Evolutionary conservation across 768 basidiomycete genomes (phyloP).

Genomic region (Lactarius pseudohatsudake): DNA sequence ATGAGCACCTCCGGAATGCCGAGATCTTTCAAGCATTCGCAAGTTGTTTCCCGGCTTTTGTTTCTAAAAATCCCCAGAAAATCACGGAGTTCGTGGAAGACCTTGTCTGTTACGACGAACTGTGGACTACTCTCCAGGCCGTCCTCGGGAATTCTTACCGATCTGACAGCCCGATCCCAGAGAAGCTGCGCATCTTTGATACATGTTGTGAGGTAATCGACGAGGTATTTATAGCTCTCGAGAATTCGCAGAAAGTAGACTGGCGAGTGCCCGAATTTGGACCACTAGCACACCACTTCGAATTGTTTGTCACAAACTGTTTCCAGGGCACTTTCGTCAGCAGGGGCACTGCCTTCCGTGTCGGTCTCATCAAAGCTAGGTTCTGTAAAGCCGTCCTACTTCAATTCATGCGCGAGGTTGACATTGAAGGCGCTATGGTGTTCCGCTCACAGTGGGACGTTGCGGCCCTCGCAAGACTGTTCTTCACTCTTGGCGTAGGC

Average conservation of each 20-base stretch:
- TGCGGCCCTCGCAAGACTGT: constrained; percentile 10
- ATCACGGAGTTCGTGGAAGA: neutral
- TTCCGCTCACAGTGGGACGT: constrained; percentile 17
- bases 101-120: constrained; percentile 2
- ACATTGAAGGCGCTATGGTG: neutral
- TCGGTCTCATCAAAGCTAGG: constrained; percentile 5
- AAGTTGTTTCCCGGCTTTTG: constrained; percentile 7
- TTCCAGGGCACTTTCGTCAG: constrained; percentile 12
- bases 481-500: constrained; percentile 1
- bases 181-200: constrained; percentile 10
- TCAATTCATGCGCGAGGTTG: neutral
- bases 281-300: constrained; percentile 8
- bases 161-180: constrained; percentile 4
- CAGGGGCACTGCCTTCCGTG: neutral
- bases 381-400: constrained; percentile 7
- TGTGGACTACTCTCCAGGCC: constrained; percentile 13
- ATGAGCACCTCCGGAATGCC: constrained; percentile 9
- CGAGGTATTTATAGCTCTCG: neutral
- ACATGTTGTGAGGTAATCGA: constrained; percentile 14
- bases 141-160: constrained; percentile 5
- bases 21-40: constrained; percentile 13
- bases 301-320: constrained; percentile 1
- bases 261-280: constrained; percentile 19
- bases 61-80: neutral
- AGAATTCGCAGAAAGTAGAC: constrained; percentile 11